Evolutionary conservation across 2,329 filamentous ascomycete genomes (phyloP), one percentile per base, ranked within the genome.

Genomic region (Teratosphaeriaceae sp.): DNA sequence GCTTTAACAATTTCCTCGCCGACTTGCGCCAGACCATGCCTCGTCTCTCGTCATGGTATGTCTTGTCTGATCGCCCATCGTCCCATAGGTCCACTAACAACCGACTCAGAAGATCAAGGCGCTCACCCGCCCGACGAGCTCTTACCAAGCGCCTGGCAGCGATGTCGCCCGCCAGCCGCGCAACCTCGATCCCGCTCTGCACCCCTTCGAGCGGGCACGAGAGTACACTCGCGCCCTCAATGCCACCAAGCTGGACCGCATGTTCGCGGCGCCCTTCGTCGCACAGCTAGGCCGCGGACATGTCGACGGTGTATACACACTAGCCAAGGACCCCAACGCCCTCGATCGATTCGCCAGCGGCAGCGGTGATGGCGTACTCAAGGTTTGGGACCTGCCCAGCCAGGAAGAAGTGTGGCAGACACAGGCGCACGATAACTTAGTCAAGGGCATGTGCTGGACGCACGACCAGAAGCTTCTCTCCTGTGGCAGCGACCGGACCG

Each of bases 381-480:
- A 98, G 67, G 84, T 92, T 24, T 94, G 88, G 88, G 84, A 94
- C 65, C 69, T 92, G 54, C 78, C 81, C 7, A 82, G 74, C 48
- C 72, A 79, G 44, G 80, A 84, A 21, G 84, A 92, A 61, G 74
- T 83, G 37, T 90, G 85, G 82, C 76, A 85, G 56, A 76, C 78
- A 2, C 80, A 84, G 50, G 90, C 88, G 19, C 94, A 98, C 63
- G 86, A 95, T 56, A 94, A 94, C 55, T 83, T 96, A 34, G 87
- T 97, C 54, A 95, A 94, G 71, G 85, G 85, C 12, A 74, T 96
- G 61, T 84, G 82, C 55, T 98, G 90, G 85, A 95, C 88, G 2
- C 76, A 79, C 34, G 87, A 94, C 55, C 78, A 82, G 59, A 90
- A 88, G 61, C 72, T 97, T 12, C 70, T 97, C 36, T 90, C 87